phyloP scores from a whole-genome alignment of 371 early-diverging fungal species.

The Mucor ambiguus region DNA sequence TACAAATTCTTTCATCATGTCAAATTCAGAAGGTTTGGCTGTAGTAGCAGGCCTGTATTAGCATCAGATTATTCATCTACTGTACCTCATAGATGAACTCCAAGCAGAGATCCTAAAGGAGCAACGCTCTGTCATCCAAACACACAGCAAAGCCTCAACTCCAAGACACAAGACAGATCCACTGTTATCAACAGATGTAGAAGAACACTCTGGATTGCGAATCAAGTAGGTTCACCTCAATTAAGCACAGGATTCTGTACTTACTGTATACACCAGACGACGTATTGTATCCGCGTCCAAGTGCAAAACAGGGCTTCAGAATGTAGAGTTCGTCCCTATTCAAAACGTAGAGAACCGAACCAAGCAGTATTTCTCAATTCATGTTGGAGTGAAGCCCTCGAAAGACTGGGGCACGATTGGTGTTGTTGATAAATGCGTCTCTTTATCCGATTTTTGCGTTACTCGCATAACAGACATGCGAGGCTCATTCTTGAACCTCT shows the following conservation, averaged over 20 bases:
- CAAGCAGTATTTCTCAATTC: slow-evolving; percentile 23
- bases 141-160: not conserved
- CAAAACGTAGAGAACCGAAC: slow-evolving; percentile 13
- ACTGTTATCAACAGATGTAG: slow-evolving; percentile 10
- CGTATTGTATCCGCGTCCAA: slow-evolving; percentile 13
- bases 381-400: slow-evolving; percentile 34
- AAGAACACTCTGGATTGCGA: slow-evolving; percentile 17
- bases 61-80: not conserved
- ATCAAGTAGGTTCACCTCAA: slow-evolving; percentile 3
- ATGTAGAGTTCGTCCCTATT: slow-evolving; percentile 20
- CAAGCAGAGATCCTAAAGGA: slow-evolving; percentile 6
- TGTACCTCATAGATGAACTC: not conserved
- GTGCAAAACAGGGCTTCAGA: slow-evolving; percentile 17
- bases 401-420: slow-evolving; percentile 42
- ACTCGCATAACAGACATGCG: slow-evolving; percentile 38
- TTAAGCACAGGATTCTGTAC: not conserved
- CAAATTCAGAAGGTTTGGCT: slow-evolving; percentile 3
- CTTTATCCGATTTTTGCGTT: slow-evolving; percentile 24
- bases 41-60: not conserved
- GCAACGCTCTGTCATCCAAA: not conserved
- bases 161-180: not conserved
- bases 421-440: slow-evolving; percentile 32
- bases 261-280: slow-evolving; percentile 1
- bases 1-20: not conserved
- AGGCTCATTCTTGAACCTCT: slow-evolving; percentile 26